Evolutionary conservation across 2,329 filamentous ascomycete genomes (phyloP).

Genomic region (Arthrinium phaeospermum): DNA sequence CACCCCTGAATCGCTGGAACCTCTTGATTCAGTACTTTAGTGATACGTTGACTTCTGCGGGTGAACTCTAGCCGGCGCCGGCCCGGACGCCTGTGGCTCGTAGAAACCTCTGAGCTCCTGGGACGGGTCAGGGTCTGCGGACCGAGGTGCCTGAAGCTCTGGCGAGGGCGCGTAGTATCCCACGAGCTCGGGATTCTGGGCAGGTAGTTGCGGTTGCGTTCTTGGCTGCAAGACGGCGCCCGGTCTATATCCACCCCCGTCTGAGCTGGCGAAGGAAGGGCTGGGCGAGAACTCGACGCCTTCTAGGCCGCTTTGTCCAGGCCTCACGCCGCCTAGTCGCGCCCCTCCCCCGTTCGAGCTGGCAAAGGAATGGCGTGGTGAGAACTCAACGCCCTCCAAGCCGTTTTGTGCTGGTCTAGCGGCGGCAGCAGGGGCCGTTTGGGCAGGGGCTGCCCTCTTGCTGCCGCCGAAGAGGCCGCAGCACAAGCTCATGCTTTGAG

Average conservation of each 20-base stretch:
- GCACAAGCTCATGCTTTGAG: constrained; percentile 20
- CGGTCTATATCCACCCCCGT: background rate
- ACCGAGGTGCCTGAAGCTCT: background rate
- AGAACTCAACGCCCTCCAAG: constrained; percentile 32
- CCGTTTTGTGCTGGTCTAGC: constrained; percentile 12
- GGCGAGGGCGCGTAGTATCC: constrained; percentile 33
- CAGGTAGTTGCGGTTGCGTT: background rate
- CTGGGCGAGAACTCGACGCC: constrained; percentile 33
- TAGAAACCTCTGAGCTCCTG: constrained; percentile 33
- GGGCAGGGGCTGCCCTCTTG: background rate
- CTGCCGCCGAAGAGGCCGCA: constrained; percentile 21
- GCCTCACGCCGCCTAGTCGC: background rate
- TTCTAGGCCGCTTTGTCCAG: constrained; percentile 18
- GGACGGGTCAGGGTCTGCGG: constrained; percentile 18
- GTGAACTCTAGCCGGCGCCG: background rate
- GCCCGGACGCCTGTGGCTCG: constrained; percentile 17
- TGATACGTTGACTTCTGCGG: constrained; percentile 9
- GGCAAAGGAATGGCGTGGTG: constrained; percentile 29
- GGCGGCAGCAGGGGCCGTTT: background rate
- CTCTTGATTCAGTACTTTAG: background rate
- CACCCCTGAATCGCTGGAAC: background rate
- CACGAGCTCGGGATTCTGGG: constrained; percentile 29
- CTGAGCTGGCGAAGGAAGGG: constrained; percentile 29
- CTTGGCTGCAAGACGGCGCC: constrained; percentile 3
- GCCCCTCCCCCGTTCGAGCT: constrained; percentile 23